Evolutionary conservation across 805 yeast genomes (phyloP).

Genomic region (Wickerhamomyces chaumierensis): DNA sequence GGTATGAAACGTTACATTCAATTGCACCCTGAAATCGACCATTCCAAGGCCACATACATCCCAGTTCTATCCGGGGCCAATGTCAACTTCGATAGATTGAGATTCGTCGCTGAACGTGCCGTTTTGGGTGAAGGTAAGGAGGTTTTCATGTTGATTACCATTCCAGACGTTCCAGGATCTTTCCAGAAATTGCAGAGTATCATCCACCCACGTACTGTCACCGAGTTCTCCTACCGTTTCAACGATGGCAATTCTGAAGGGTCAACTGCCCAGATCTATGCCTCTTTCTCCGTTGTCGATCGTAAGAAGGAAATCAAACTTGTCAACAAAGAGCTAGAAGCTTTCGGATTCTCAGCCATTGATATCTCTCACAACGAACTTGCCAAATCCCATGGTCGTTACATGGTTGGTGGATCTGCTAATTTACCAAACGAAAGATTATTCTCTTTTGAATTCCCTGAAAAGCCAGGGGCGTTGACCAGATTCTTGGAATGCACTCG

Average conservation of each 20-base stretch:
- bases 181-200: conserved; percentile 66
- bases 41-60: conserved; percentile 57
- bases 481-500: conserved; percentile 65
- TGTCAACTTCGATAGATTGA: conserved; percentile 92
- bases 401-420: conserved; percentile 88
- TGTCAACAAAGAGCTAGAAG: conserved; percentile 47
- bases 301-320: conserved; percentile 61
- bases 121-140: conserved; percentile 98
- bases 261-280: conserved; percentile 65
- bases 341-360: conserved; percentile 57
- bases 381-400: conserved; percentile 94
- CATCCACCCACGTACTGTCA: conserved; percentile 79
- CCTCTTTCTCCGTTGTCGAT: conserved; percentile 77
- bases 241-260: conserved; percentile 29
- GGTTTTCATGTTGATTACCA: conserved; percentile 79
- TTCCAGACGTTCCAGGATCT: conserved; percentile 90
- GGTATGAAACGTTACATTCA: conserved; percentile 79
- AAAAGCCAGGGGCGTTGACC: conserved; percentile 88
- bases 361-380: conserved; percentile 89
- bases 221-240: conserved; percentile 89
- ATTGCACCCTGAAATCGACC: conserved; percentile 59
- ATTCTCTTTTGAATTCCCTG: conserved; percentile 89
- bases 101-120: conserved; percentile 96
- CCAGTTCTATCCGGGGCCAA: conserved; percentile 94
- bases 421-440: conserved; percentile 64